These are phyloP conservation scores for Kodamaea derodonti DNA, from an alignment of 1,139 yeast species.

Conservation along the genomic window DNA sequence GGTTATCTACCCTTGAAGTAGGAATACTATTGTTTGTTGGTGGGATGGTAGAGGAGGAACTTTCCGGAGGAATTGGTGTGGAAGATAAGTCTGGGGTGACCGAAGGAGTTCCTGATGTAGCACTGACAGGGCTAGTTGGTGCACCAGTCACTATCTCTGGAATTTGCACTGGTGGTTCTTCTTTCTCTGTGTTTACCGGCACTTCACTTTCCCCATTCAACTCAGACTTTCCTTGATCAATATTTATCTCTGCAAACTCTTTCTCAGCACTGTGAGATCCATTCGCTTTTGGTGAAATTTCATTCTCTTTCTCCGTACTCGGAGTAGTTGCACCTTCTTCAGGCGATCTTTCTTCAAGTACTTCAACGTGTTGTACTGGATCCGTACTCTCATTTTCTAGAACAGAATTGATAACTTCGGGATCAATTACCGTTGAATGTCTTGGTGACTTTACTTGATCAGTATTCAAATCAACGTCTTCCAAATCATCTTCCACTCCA, in stretches of 20 bases:
- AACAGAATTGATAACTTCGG: too few relatives aligned
- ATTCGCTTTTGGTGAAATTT: too few relatives aligned
- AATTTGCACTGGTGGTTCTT: not conserved
- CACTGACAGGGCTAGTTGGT: not conserved
- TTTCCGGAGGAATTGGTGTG: not conserved
- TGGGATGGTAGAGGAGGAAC: not conserved
- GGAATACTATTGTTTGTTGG: not conserved
- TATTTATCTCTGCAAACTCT: too few relatives aligned
- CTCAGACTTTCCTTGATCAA: too few relatives aligned
- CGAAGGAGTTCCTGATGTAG: slow-evolving; percentile 1
- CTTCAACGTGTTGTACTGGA: too few relatives aligned
- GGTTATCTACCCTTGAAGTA: slow-evolving; percentile 25
- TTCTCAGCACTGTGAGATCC: too few relatives aligned
- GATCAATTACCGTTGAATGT: not conserved
- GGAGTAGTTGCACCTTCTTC: too few relatives aligned
- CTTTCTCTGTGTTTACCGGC: not conserved
- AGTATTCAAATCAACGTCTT: slow-evolving; percentile 4
- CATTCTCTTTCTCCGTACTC: too few relatives aligned
- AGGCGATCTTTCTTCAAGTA: too few relatives aligned
- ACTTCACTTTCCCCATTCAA: not conserved
- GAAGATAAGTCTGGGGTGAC: not conserved
- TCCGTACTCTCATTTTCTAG: too few relatives aligned
- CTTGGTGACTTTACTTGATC: too few relatives aligned
- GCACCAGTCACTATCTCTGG: not conserved
- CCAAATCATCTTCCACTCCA: slow-evolving; percentile 6